phyloP scores from a whole-genome alignment of 2,329 filamentous ascomycete genomes.

The Scortechinia acanthostroma region DNA sequence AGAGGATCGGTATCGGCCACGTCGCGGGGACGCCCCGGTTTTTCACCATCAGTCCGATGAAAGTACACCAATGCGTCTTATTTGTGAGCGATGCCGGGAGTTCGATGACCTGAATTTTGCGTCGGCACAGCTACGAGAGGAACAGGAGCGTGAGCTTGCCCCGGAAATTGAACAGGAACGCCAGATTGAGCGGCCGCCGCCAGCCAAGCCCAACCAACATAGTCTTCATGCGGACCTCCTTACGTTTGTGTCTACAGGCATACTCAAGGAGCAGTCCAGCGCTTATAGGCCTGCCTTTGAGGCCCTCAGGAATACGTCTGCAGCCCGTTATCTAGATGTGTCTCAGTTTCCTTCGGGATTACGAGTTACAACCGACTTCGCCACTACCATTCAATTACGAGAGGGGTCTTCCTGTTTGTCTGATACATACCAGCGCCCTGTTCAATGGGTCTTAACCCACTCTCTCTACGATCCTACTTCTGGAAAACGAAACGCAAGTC shows the following conservation, averaged over 20 bases:
- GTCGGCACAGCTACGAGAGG: slow-evolving; percentile 41
- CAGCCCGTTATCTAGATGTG: slow-evolving; percentile 19
- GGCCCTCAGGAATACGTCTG: slow-evolving; percentile 28
- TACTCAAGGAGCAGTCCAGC: slow-evolving; percentile 10
- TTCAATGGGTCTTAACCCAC: slow-evolving; percentile 42
- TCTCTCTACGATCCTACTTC: slow-evolving; percentile 4
- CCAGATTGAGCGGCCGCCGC: slow-evolving; percentile 38
- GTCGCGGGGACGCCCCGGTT: slow-evolving; percentile 2
- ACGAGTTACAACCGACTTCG: slow-evolving; percentile 41
- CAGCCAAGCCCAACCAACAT: slow-evolving; percentile 28
- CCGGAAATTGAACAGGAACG: slow-evolving; percentile 57
- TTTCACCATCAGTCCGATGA: slow-evolving; percentile 9
- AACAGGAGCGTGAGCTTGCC: slow-evolving; percentile 63
- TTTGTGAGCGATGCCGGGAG: slow-evolving; percentile 22
- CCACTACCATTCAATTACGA: slow-evolving; percentile 26
- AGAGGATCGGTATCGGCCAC: slow-evolving; percentile 35
- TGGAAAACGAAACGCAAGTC: not conserved
- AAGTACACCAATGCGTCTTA: slow-evolving; percentile 15
- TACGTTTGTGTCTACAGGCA: slow-evolving; percentile 27
- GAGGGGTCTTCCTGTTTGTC: slow-evolving; percentile 4
- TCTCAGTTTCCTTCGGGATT: slow-evolving; percentile 26
- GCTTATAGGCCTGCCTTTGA: slow-evolving; percentile 36
- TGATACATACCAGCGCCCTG: slow-evolving; percentile 39
- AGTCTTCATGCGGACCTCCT: slow-evolving; percentile 30
- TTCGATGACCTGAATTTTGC: slow-evolving; percentile 20